Base-by-base conservation (phyloP, 768 basidiomycete genomes). In the Pleurotus giganteus region DNA sequence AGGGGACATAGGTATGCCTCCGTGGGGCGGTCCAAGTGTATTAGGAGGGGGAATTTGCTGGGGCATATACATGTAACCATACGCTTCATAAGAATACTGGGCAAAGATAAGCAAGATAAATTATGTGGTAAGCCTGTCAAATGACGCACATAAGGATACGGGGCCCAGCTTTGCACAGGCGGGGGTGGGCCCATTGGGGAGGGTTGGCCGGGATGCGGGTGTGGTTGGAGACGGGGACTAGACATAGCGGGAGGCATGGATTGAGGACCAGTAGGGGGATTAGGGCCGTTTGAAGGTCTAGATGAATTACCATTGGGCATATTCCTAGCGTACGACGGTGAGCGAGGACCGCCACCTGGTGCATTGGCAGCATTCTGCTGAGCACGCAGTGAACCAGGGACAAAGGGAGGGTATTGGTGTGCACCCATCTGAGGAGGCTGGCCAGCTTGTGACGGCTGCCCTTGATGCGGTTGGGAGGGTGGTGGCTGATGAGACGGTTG, bases 161-260 rank as follows among this genome's bases (percentile, higher is more conserved):
- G 57, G 1, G 58, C 54, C 81, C 78, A 81, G 43, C 66, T 69
- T 47, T 66, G 69, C 37, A 61, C 66, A 55, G 74, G 71, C 42
- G 61, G 63, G 15, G 71, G 66, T 41, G 79, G 71, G 26, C 81
- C 78, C 70, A 85, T 75, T 19, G 73, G 78, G 12, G 79, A 65
- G 23, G 80, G 77, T 57, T 80, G 84, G 13, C 72, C 75, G 56
- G 75, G 75, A 57, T 82, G 81, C 28, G 82, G 79, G 62, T 80
- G 82, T 26, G 83, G 78, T 23, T 75, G 80, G 66, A 89, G 71
- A 58, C 88, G 80, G 28, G 89, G 89, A 67, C 87, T 89, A 32
- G 82, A 71, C 69, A 87, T 65, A n/a, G 74, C 80, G 4, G 81
- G 63, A 36, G 84, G 74, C 54, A 79, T 74, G 15, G 71, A 67